Percentiles rank a stretch among this genome's conserved stretches.
Conservation (phyloP, 1,284 basidiomycete genomes). For the Trametes hirsuta region DNA sequence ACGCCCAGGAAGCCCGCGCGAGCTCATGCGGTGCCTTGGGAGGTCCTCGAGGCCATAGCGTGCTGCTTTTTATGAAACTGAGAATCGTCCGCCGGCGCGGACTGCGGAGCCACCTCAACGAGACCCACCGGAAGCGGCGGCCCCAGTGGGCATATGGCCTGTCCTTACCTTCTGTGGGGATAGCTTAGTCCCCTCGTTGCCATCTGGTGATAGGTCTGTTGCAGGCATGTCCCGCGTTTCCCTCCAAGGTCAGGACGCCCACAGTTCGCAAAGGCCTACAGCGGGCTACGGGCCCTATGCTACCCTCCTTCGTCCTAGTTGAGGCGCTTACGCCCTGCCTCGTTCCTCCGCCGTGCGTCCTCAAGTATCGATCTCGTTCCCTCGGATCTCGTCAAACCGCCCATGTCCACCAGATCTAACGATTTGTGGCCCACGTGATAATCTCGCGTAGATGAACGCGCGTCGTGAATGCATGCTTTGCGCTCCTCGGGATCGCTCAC, state of each 20-base stretch:
- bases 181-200: neutral
- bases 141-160: constrained; percentile 1
- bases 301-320: constrained; percentile 10
- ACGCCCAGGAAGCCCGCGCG: constrained; percentile 1
- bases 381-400: constrained; percentile 11
- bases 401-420: neutral
- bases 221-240: constrained; percentile 3
- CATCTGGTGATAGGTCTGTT: constrained; percentile 10
- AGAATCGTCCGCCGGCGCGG: constrained; percentile 3
- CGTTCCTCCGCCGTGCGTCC: constrained; percentile 3
- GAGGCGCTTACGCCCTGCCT: constrained; percentile 5
- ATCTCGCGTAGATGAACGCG: constrained; percentile 9
- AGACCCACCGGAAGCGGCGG: constrained; percentile 5
- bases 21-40: constrained; percentile 16
- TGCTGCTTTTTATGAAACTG: constrained; percentile 21
- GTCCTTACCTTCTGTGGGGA: constrained; percentile 3
- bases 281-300: constrained; percentile 1
- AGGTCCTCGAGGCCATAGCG: constrained; percentile 17
- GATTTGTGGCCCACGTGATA: constrained; percentile 17
- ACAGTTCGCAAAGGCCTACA: constrained; percentile 4
- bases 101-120: neutral
- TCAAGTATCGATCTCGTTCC: constrained; percentile 12
- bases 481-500: constrained; percentile 18
- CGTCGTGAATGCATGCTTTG: neutral
- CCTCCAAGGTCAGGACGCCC: neutral